A percentile compares a stretch with the other conserved stretches of the same genome.
These are phyloP conservation scores for Penicillium sp. DNA, from an alignment of 2,329 filamentous ascomycete species.

Conservation along the genomic window DNA sequence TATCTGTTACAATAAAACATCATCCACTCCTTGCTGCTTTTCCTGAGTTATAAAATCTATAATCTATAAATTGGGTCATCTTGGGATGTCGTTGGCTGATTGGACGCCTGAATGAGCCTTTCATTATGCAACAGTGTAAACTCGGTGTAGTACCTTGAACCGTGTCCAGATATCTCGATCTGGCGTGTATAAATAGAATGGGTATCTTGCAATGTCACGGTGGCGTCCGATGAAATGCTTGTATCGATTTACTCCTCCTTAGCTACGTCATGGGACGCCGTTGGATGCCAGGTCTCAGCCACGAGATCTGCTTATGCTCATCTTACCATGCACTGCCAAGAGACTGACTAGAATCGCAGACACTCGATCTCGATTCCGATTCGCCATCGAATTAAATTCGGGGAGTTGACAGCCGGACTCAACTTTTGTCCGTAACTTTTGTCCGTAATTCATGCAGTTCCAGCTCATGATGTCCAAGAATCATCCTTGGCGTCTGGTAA, in stretches of 20 bases:
- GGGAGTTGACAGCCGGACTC: neutral
- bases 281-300: neutral
- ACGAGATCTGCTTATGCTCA: neutral
- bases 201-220: no score
- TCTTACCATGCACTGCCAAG: neutral
- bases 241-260: neutral
- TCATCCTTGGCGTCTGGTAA: no score
- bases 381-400: neutral
- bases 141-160: no score
- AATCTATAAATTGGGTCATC: neutral
- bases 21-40: neutral
- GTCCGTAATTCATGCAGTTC: no score
- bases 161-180: no score
- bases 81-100: no score
- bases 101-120: no score
- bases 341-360: no score
- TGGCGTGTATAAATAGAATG: no score
- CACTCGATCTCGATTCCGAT: neutral
- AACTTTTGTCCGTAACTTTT: neutral
- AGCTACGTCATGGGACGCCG: neutral
- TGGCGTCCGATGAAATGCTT: slow-evolving; percentile 1
- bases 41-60: neutral
- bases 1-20: neutral
- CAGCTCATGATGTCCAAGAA: no score
- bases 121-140: no score